phyloP scores from a whole-genome alignment of 1,284 basidiomycete species.

The Thelephora terrestris region DNA sequence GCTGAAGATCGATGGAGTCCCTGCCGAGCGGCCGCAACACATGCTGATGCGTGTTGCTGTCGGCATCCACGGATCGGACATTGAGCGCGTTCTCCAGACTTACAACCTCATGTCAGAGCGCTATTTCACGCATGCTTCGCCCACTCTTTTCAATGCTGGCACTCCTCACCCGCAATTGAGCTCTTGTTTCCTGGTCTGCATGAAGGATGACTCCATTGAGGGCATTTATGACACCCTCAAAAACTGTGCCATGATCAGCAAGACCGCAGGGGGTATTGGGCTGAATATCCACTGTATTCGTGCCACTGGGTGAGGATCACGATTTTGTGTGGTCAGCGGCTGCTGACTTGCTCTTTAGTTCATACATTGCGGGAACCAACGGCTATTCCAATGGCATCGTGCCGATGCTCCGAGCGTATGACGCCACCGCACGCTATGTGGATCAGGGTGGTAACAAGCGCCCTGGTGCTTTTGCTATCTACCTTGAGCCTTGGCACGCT shows the following conservation, averaged over 20 bases:
- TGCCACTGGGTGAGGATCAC: conserved; percentile 69
- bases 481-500: conserved; percentile 96
- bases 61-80: conserved; percentile 88
- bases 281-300: conserved; percentile 96
- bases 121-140: conserved; percentile 97
- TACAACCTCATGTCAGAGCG: conserved; percentile 95
- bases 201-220: conserved; percentile 99
- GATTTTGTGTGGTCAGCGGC: conserved; percentile 5
- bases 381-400: conserved; percentile 99
- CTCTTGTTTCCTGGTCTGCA: conserved; percentile 96
- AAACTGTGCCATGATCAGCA: conserved; percentile 98
- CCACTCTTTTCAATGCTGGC: conserved; percentile 98
- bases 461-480: conserved; percentile 96
- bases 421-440: conserved; percentile 98
- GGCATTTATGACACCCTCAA: conserved; percentile 99
- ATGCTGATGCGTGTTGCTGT: conserved; percentile 99
- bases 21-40: conserved; percentile 97
- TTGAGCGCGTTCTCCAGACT: conserved; percentile 87
- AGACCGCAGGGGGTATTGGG: conserved; percentile 97
- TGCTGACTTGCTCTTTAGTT: conserved; percentile 29
- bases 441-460: conserved; percentile 99
- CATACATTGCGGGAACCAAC: conserved; percentile 91
- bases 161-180: conserved; percentile 93
- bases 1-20: conserved; percentile 87
- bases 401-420: conserved; percentile 97